Conservation (phyloP, 805 yeast species). For the Metschnikowia borealis region DNA sequence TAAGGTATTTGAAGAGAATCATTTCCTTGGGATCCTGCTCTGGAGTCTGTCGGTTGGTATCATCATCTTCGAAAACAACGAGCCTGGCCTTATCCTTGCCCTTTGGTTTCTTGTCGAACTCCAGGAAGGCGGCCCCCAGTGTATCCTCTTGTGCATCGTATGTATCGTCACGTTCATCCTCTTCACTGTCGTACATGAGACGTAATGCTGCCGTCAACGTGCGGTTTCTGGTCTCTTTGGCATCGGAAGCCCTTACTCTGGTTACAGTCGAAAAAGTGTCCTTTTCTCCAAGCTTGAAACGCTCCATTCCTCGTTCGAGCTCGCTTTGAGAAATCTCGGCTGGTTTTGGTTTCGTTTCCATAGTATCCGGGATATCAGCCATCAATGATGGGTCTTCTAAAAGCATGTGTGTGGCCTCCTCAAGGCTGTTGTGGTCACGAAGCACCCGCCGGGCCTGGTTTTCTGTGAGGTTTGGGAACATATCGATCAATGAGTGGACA, state of each 20-base stretch:
- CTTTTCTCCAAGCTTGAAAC: slow-evolving; percentile 22
- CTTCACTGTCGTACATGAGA: slow-evolving; percentile 67
- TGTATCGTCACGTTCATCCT: slow-evolving; percentile 83
- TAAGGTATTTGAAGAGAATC: slow-evolving; percentile 53
- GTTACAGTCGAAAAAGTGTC: slow-evolving; percentile 11
- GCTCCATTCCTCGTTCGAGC: slow-evolving; percentile 12
- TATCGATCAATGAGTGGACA: slow-evolving; percentile 43
- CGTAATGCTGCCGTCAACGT: slow-evolving; percentile 59
- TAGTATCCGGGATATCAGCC: slow-evolving; percentile 21
- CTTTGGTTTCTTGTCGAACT: slow-evolving; percentile 6
- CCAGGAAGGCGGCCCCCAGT: slow-evolving; percentile 20
- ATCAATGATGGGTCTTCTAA: slow-evolving; percentile 58
- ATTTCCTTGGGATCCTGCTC: slow-evolving; percentile 46
- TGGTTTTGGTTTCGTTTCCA: background rate
- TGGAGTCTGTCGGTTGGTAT: slow-evolving; percentile 8
- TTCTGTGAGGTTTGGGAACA: slow-evolving; percentile 62
- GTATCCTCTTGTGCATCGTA: slow-evolving; percentile 53
- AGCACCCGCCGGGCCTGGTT: slow-evolving; percentile 49
- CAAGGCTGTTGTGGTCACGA: slow-evolving; percentile 47
- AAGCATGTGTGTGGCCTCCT: slow-evolving; percentile 51
- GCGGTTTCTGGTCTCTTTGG: slow-evolving; percentile 47
- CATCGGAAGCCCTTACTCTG: background rate
- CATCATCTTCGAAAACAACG: slow-evolving; percentile 29
- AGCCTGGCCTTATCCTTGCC: slow-evolving; percentile 16
- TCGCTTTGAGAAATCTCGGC: slow-evolving; percentile 7